Evolutionary conservation across 148 eudicot species (phyloP), one percentile per base, ranked within the genome.

Genomic region (Dianthus caryophyllus): DNA sequence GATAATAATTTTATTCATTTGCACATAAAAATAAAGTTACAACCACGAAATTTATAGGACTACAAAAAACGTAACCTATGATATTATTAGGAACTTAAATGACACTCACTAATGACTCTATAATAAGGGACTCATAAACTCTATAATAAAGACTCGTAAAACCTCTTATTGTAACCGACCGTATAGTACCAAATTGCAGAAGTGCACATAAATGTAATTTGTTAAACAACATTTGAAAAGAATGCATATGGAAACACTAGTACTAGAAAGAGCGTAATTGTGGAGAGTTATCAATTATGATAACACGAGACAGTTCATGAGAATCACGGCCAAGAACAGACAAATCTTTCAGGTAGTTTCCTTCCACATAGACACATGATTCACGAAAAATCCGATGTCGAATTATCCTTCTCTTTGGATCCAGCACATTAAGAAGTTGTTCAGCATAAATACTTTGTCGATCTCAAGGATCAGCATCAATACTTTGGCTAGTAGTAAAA

Each of bases 401-500:
- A 72, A 94, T 83, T 44, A 90, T 68, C 79, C 82, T 94, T 75
- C 97, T 88, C 81, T 86, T 90, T 49, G 99, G 99, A 71, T 94
- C 99, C 48, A 94, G 78, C 47, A 94, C 92, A 79, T 94, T 90
- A 49, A 94, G 89, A 67, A 94, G 97, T 69, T 86, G 96, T 78
- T 94, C 97, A 12, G 99, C 99, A 76, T 94, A 94, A 57, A 94
- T 86, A 78, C n/a, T n/a, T n/a, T n/a, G n/a, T n/a, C n/a, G n/a
- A n/a, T n/a, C n/a, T n/a, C n/a, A n/a, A n/a, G n/a, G n/a, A n/a
- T n/a, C n/a, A n/a, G n/a, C n/a, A n/a, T n/a, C n/a, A n/a, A n/a
- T n/a, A n/a, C 99, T 89, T 80, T 94, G 99, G 75, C 99, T 94
- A 50, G 99, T 97, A 46, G 99, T 94, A 71, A 94, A 94, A 50